These are phyloP conservation scores for Trichoderma cornu-damae DNA, from an alignment of 2,329 filamentous ascomycete species.

Conservation along the genomic window DNA sequence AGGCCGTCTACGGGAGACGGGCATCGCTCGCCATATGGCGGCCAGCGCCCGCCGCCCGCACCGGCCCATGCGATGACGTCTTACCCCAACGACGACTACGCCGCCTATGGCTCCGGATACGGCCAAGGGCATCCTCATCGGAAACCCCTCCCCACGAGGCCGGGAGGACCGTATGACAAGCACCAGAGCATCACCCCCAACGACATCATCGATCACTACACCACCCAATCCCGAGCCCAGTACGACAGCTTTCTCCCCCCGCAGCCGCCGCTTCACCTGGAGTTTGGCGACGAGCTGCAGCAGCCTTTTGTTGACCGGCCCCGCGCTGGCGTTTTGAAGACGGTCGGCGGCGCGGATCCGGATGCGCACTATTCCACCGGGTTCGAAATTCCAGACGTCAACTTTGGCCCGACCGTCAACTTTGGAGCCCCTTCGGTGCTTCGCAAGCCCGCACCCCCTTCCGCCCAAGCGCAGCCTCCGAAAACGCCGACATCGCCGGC, in stretches of 20 bases:
- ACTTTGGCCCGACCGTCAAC: slow-evolving; percentile 81
- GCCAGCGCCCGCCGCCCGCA: slow-evolving; percentile 17
- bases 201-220: slow-evolving; percentile 39
- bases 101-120: slow-evolving; percentile 5
- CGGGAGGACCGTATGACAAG: slow-evolving; percentile 14
- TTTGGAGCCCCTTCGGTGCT: slow-evolving; percentile 43
- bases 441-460: slow-evolving; percentile 25
- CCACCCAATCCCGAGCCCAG: slow-evolving; percentile 26
- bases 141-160: slow-evolving; percentile 29
- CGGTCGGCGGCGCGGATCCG: slow-evolving; percentile 55
- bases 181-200: slow-evolving; percentile 32
- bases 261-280: slow-evolving; percentile 25
- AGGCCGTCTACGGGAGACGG: slow-evolving; percentile 32
- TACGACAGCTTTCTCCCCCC: slow-evolving; percentile 21
- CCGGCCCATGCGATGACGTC: slow-evolving; percentile 1
- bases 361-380: slow-evolving; percentile 25
- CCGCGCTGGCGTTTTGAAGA: slow-evolving; percentile 74
- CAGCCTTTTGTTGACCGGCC: slow-evolving; percentile 57
- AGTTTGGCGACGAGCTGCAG: slow-evolving; percentile 48
- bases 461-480: slow-evolving; percentile 15
- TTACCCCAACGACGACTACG: neutral
- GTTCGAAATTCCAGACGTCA: slow-evolving; percentile 64
- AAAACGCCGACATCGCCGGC: slow-evolving; percentile 32
- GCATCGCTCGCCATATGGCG: slow-evolving; percentile 29
- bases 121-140: slow-evolving; percentile 23